Conservation (phyloP, 192 early-diverging fungal species). For the Podila minutissima region DNA sequence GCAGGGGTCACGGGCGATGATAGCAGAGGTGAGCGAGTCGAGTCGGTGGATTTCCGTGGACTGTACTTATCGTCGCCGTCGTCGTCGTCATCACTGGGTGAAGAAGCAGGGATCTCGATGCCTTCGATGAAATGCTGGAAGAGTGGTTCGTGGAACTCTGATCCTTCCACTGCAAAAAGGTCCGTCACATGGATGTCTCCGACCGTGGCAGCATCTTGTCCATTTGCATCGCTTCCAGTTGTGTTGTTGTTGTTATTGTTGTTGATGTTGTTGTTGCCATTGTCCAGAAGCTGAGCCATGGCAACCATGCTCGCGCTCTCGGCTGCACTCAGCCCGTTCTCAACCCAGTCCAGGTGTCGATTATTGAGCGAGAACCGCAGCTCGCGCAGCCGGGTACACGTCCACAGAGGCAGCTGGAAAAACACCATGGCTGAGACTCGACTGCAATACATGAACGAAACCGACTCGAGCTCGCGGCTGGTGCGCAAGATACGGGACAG, state of each 20-base stretch:
- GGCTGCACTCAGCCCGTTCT: not conserved
- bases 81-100: not conserved
- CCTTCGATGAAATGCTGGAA: conserved; percentile 15
- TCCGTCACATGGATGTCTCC: not conserved
- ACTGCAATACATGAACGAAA: conserved; percentile 28
- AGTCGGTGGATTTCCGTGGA: not conserved
- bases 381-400: conserved; percentile 6
- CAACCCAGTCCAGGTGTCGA: conserved; percentile 9
- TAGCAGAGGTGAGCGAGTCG: too few species aligned
- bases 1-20: not conserved
- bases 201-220: not conserved
- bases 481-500: conserved; percentile 1
- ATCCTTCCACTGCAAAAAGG: not conserved
- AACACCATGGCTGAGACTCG: conserved; percentile 18
- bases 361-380: conserved; percentile 22
- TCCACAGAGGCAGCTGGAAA: conserved; percentile 25
- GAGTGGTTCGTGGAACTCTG: conserved; percentile 20
- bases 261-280: not conserved
- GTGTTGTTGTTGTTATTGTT: not conserved
- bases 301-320: not conserved
- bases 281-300: not conserved
- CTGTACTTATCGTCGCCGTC: not conserved
- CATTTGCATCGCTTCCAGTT: not conserved
- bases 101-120: too few species aligned
- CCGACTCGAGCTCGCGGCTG: conserved; percentile 4